Evolutionary conservation across 352 stramenopile genomes (phyloP), one percentile per base, ranked within the genome.

Genomic region (Vaucheria bursata): DNA sequence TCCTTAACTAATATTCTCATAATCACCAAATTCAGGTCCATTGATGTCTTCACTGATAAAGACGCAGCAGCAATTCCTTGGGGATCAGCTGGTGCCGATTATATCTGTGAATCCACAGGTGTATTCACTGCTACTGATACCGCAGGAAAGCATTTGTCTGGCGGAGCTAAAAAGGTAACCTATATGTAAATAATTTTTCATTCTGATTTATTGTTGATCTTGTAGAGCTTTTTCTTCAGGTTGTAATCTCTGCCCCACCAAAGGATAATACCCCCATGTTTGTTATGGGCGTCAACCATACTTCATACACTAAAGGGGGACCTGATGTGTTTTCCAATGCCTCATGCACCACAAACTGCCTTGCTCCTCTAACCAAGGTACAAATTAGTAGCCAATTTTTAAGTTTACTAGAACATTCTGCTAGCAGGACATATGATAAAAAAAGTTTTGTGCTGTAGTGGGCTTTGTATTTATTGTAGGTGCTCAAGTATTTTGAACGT

Each of bases 331-430:
- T 99, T 80, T 98, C 94, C 79, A 98, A 97, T 86, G 96, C 96
- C 64, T 97, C 92, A 68, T 99, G 96, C 89, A 99, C 96, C 83
- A 99, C 96, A 85, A 99, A 99, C 91, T 97, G 95, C 86, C 89
- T 99, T 85, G 96, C 95, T 53, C 95, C 96, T 70, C 89, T 98
- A 81, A 95, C 96, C 52, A 98, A 99, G 80, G 78, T 83, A 49
- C 34, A 18, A n/a, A 35, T 33, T 69, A 45, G 5, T 69, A 35
- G 18, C 45, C 18, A 18, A n/a, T 59, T 59, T 59, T 59, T 59
- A 18, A 59, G 18, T 73, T 59, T 29, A 18, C 18, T 59, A 37
- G 18, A 49, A n/a, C n/a, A n/a, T n/a, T n/a, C n/a, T n/a, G n/a
- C n/a, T n/a, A n/a, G n/a, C n/a, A n/a, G n/a, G n/a, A n/a, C n/a